Percentiles rank a stretch among this genome's conserved stretches.
Evolutionary conservation across 768 basidiomycete genomes (phyloP).

Genomic region (Cubamyces sp.): DNA sequence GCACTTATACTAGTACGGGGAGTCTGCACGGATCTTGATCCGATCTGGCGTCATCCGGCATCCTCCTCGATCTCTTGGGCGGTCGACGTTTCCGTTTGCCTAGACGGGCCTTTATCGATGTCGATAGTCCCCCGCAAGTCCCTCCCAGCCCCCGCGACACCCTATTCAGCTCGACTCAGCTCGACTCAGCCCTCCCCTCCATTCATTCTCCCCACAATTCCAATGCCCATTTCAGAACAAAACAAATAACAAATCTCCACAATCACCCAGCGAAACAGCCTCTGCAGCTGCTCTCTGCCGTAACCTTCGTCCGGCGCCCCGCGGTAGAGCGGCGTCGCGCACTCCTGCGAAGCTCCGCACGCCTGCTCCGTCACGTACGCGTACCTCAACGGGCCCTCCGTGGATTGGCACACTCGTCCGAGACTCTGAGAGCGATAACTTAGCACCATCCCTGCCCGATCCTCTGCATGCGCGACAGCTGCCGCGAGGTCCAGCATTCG

Average conservation of each 20-base stretch:
- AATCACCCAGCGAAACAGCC: too few species aligned
- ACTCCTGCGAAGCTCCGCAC: too few species aligned
- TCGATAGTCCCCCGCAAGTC: constrained; percentile 13
- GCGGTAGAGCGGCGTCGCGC: neutral
- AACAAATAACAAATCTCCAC: too few species aligned
- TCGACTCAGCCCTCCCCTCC: too few species aligned
- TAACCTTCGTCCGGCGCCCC: neutral
- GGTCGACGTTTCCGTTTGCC: constrained; percentile 15
- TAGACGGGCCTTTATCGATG: constrained; percentile 27
- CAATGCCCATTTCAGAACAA: too few species aligned
- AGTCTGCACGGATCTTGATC: constrained; percentile 82
- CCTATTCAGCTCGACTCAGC: neutral
- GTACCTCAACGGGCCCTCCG: neutral
- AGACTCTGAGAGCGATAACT: neutral
- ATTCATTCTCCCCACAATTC: too few species aligned
- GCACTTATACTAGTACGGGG: constrained; percentile 51
- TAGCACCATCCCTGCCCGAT: constrained; percentile 6
- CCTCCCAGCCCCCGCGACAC: neutral
- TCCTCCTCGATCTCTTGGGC: constrained; percentile 23
- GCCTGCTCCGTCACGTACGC: too few species aligned
- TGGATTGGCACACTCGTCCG: neutral
- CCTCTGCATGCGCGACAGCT: constrained; percentile 1
- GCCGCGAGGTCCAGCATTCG: constrained; percentile 20
- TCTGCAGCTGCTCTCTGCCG: neutral
- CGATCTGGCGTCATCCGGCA: constrained; percentile 45